Conservation (phyloP, 2,329 filamentous ascomycete species). For the Talaromyces funiculosus region DNA sequence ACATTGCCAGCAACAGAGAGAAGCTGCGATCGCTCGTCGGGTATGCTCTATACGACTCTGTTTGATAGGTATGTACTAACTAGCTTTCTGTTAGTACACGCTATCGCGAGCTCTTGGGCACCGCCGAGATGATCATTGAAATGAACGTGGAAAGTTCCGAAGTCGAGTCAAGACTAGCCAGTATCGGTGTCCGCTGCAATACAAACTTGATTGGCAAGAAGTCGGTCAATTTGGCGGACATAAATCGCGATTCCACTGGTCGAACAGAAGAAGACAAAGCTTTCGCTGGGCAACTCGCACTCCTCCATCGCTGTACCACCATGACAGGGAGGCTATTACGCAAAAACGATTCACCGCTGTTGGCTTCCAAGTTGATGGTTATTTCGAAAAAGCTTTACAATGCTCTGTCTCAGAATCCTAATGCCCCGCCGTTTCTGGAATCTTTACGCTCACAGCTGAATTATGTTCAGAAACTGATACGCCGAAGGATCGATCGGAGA, state of each 20-base stretch:
- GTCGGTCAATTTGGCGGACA: slow-evolving; percentile 51
- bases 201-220: slow-evolving; percentile 64
- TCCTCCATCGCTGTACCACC: slow-evolving; percentile 53
- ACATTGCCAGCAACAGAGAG: slow-evolving; percentile 59
- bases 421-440: slow-evolving; percentile 52
- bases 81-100: slow-evolving; percentile 45
- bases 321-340: slow-evolving; percentile 51
- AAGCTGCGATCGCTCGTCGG: slow-evolving; percentile 62
- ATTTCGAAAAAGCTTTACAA: slow-evolving; percentile 70
- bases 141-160: slow-evolving; percentile 75
- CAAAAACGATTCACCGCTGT: slow-evolving; percentile 46
- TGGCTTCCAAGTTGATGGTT: slow-evolving; percentile 66
- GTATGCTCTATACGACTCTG: slow-evolving; percentile 37
- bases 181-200: slow-evolving; percentile 73
- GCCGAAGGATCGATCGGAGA: slow-evolving; percentile 58
- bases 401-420: slow-evolving; percentile 54
- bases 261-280: slow-evolving; percentile 39
- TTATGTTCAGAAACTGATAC: slow-evolving; percentile 56
- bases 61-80: slow-evolving; percentile 3
- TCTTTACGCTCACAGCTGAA: slow-evolving; percentile 59
- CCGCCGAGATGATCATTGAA: slow-evolving; percentile 85
- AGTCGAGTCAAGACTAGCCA: slow-evolving; percentile 65
- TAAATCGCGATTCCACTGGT: slow-evolving; percentile 31
- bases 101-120: slow-evolving; percentile 86
- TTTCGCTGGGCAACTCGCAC: slow-evolving; percentile 52